Evolutionary conservation across 2,329 filamentous ascomycete species (phyloP), one percentile per base, ranked within the genome.

Genomic region (Tolypocladium capitatum): DNA sequence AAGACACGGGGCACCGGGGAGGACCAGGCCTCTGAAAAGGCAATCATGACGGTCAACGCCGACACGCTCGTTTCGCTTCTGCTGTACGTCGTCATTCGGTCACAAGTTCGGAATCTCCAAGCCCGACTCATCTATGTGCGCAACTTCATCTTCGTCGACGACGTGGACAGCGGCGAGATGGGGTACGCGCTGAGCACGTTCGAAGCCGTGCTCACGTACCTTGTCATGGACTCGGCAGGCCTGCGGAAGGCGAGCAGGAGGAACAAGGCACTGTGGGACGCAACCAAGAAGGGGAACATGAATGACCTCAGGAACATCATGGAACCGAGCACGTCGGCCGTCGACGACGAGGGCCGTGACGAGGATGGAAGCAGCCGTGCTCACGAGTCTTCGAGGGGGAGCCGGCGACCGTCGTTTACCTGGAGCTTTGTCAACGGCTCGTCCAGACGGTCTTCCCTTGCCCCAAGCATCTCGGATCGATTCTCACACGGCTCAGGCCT

Each of bases 71-170:
- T 98, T 2, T 96, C 92, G 0, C 69, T 98, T 50, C 74, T 98
- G 14, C 73, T 98, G 20, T 82, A 94, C 52, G 89, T 98, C 16
- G 86, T 98, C 11, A 97, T 98, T 51, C 79, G 91, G 52, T 87
- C 91, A 11, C 86, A 92, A 51, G 81, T 94, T 27, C 81, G 86
- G 49, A 84, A 96, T 64, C 72, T 98, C 9, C 87, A 95, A 57
- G 89, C 92, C 3, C 79, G 91, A 20, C 70, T 98, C 43, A 74
- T 85, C n/a, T 98, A 97, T 62, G 95, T 97, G 75, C 85, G 91
- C 40, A 88, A 94, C 59, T 98, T 96, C 60, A 92, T 96, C 55
- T 98, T 95, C 65, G 90, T 95, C 45, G 92, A 97, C 57, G 92
- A 98, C 66, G 89, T 98, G 9, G 92, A 98, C 55, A 94, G 82